phyloP scores from a whole-genome alignment of 2,329 filamentous ascomycete species.

The Pseudogymnoascus sp. region DNA sequence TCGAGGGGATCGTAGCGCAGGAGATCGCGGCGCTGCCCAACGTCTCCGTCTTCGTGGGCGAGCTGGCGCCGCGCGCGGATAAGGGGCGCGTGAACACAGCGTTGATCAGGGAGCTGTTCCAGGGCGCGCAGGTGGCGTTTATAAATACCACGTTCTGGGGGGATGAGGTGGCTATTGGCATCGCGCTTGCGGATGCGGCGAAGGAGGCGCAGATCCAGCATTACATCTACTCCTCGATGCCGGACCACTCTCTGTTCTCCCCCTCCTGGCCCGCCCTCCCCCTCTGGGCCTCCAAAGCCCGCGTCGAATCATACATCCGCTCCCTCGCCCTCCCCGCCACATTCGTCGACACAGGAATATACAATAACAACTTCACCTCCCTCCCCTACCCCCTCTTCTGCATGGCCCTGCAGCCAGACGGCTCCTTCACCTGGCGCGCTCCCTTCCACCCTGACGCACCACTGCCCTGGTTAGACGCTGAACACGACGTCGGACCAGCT shows the following conservation, averaged over 20 bases:
- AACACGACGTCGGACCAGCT: constrained; percentile 90
- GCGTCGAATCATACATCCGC: constrained; percentile 83
- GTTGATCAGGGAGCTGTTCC: constrained; percentile 70
- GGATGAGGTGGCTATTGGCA: constrained; percentile 84
- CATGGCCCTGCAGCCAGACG: constrained; percentile 79
- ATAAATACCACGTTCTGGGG: constrained; percentile 98
- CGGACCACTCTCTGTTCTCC: constrained; percentile 78
- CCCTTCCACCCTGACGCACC: constrained; percentile 86
- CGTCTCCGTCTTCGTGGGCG: constrained; percentile 55
- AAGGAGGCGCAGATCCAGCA: constrained; percentile 78
- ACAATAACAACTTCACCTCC: constrained; percentile 98
- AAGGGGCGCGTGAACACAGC: constrained; percentile 59
- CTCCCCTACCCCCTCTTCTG: constrained; percentile 88
- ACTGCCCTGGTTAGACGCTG: constrained; percentile 90
- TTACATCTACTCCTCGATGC: constrained; percentile 96
- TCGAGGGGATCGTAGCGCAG: constrained; percentile 77
- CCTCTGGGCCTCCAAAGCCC: constrained; percentile 86
- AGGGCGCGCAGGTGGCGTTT: constrained; percentile 79
- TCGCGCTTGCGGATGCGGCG: constrained; percentile 79
- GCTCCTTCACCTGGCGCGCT: constrained; percentile 84
- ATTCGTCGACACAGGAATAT: constrained; percentile 93
- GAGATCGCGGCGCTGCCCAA: constrained; percentile 79
- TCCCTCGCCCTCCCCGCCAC: constrained; percentile 71
- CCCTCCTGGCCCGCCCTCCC: constrained; percentile 72
- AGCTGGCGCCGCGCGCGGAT: constrained; percentile 45